A percentile compares a stretch with the other conserved stretches of the same genome.
Evolutionary conservation across 2,329 filamentous ascomycete genomes (phyloP).

Genomic region (Torrubiella hemipterigena): DNA sequence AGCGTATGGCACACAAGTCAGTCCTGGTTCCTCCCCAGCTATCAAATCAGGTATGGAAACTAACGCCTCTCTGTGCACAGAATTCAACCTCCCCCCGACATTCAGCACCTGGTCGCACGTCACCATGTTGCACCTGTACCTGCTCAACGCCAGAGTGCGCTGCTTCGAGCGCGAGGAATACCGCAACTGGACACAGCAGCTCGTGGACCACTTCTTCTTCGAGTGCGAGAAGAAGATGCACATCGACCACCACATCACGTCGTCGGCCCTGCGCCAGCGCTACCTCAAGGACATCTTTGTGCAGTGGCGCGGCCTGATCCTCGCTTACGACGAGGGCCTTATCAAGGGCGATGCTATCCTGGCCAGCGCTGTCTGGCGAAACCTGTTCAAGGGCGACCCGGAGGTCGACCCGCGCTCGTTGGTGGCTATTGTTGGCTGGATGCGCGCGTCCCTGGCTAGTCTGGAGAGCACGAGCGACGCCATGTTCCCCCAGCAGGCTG

Average conservation of each 20-base stretch:
- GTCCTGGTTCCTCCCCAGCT: slow-evolving; percentile 12
- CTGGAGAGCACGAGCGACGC: slow-evolving; percentile 39
- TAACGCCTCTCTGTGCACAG: slow-evolving; percentile 28
- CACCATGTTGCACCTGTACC: slow-evolving; percentile 92
- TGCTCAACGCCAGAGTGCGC: slow-evolving; percentile 73
- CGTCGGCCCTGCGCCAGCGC: slow-evolving; percentile 45
- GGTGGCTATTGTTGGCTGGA: slow-evolving; percentile 44
- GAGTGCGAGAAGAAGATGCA: slow-evolving; percentile 78
- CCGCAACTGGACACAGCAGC: slow-evolving; percentile 72
- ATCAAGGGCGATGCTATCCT: slow-evolving; percentile 66
- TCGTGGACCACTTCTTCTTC: slow-evolving; percentile 93
- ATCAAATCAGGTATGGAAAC: neutral
- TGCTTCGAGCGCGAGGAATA: slow-evolving; percentile 60
- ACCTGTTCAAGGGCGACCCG: slow-evolving; percentile 65
- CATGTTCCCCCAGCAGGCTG: slow-evolving; percentile 17
- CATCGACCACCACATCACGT: slow-evolving; percentile 59
- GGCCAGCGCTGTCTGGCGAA: slow-evolving; percentile 81
- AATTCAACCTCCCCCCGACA: slow-evolving; percentile 67
- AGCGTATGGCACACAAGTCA: slow-evolving; percentile 65
- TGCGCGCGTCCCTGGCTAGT: slow-evolving; percentile 33
- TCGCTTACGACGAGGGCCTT: slow-evolving; percentile 76
- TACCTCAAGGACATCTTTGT: slow-evolving; percentile 82
- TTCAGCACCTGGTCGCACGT: slow-evolving; percentile 96
- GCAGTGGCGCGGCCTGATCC: slow-evolving; percentile 79
- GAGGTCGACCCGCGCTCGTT: slow-evolving; percentile 38